phyloP scores from a whole-genome alignment of 495 filamentous ascomycete genomes.

The Delitschia confertaspora region DNA sequence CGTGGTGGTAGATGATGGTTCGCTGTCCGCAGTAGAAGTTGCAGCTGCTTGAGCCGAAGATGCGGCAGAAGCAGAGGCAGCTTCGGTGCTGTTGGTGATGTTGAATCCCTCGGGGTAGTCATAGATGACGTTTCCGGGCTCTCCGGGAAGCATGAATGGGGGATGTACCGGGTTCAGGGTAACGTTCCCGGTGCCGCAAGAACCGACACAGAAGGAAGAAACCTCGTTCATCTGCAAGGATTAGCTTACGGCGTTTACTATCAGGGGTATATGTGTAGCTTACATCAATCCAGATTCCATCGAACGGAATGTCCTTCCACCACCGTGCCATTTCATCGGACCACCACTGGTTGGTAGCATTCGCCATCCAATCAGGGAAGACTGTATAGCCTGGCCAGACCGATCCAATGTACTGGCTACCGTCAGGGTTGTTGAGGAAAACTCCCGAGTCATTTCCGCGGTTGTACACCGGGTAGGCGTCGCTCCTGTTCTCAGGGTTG shows the following conservation, averaged over 20 bases:
- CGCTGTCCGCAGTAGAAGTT: constrained; percentile 33
- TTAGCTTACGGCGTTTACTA: no score
- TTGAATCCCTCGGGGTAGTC: constrained; percentile 67
- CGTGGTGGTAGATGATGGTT: constrained; percentile 36
- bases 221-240: constrained; percentile 31
- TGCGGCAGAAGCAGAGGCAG: constrained; percentile 47
- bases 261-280: no score
- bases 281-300: constrained; percentile 29
- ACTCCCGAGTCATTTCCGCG: constrained; percentile 55
- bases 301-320: no score
- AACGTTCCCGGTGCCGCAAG: constrained; percentile 61
- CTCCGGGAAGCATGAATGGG: constrained; percentile 57
- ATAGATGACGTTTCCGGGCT: constrained; percentile 48
- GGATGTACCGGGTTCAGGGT: constrained; percentile 63
- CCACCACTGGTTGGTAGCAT: constrained; percentile 60
- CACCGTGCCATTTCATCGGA: constrained; percentile 56
- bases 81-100: constrained; percentile 60
- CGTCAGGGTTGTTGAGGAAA: constrained; percentile 56
- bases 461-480: constrained; percentile 60
- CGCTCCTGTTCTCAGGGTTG: constrained; percentile 59
- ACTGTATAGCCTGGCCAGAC: constrained; percentile 58
- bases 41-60: constrained; percentile 45
- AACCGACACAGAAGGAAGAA: constrained; percentile 74
- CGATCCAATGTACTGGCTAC: constrained; percentile 52
- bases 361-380: constrained; percentile 55